Evolutionary conservation across 768 basidiomycete species (phyloP), one percentile per base, ranked within the genome.

Genomic region (Collybia sp.): DNA sequence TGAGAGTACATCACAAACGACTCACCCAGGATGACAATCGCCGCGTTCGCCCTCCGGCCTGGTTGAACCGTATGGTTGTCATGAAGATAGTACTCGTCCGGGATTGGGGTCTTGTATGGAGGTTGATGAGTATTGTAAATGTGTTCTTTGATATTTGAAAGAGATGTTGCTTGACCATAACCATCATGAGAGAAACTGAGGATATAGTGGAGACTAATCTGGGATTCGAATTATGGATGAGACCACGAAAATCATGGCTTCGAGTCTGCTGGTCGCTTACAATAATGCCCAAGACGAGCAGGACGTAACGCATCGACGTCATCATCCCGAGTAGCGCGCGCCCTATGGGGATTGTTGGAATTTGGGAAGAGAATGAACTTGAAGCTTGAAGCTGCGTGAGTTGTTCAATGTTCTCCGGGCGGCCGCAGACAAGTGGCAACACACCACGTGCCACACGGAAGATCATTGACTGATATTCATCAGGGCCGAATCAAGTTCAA

Each of bases 1-100:
- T 12, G 9, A 20, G 33, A 20, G 10, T n/a, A 37, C 35, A n/a
- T 6, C 10, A 8, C 25, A 42, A 47, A 44, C 46, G 43, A 44
- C 59, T 19, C 37, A 76, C 76, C 76, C 37, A 98, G 79, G 53
- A 91, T 77, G 41, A 91, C 90, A 58, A 93, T 85, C 3, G 79
- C 81, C 18, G 91, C 91, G 59, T 89, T 92, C 2, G 87, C 88
- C 58, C 78, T 89, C 33, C 82, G 72, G n/a, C 66, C 71, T 34
- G 67, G 69, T 1, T 64, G 57, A 15, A 64, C 58, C 2, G 67
- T 62, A 36, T 52, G 48, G 47, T 73, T 73, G 13, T 61, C 47
- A 12, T 62, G 62, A 45, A 70, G 51, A 59, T 79, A 82, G 61
- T 83, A 83, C 19, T 78, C 70, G 3, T 80, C 80, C 6, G 79